Conservation (phyloP, 2,329 filamentous ascomycete species). For the Sarocladium kiliense region DNA sequence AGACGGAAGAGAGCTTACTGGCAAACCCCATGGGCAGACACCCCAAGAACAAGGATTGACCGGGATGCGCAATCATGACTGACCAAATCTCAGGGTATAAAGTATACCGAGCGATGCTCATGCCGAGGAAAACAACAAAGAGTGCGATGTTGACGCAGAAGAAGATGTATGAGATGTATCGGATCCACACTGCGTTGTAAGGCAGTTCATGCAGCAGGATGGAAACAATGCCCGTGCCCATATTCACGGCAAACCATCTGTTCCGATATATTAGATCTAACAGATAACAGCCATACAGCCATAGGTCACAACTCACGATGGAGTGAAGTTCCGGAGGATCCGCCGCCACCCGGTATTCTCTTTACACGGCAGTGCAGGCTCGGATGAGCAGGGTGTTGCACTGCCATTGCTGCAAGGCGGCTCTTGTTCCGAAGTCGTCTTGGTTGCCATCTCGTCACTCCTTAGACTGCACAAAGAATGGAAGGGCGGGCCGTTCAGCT, state of each 20-base stretch:
- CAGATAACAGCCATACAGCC: too few species aligned
- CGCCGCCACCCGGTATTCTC: slow-evolving; percentile 36
- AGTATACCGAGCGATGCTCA: slow-evolving; percentile 55
- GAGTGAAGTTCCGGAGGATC: slow-evolving; percentile 48
- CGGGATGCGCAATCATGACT: slow-evolving; percentile 61
- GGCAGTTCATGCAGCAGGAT: slow-evolving; percentile 58
- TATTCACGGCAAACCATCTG: slow-evolving; percentile 56
- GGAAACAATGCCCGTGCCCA: slow-evolving; percentile 65
- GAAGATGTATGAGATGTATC: slow-evolving; percentile 54
- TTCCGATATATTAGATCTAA: too few species aligned
- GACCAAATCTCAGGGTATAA: slow-evolving; percentile 62
- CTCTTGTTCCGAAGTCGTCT: slow-evolving; percentile 8
- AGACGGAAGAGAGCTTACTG: slow-evolving; percentile 29
- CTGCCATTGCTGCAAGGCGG: slow-evolving; percentile 9
- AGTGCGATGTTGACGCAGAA: slow-evolving; percentile 56
- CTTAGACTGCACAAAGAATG: too few species aligned
- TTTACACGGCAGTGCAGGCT: slow-evolving; percentile 18
- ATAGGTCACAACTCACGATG: slow-evolving; percentile 39
- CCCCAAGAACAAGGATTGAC: slow-evolving; percentile 63
- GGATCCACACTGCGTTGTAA: slow-evolving; percentile 52
- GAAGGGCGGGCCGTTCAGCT: too few species aligned
- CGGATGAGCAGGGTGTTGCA: background rate
- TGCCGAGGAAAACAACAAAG: slow-evolving; percentile 47
- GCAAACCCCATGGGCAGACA: slow-evolving; percentile 65
- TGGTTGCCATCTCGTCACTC: slow-evolving; percentile 15